Evolutionary conservation across 148 eudicot species (phyloP).

Genomic region (Cornus kousa): DNA sequence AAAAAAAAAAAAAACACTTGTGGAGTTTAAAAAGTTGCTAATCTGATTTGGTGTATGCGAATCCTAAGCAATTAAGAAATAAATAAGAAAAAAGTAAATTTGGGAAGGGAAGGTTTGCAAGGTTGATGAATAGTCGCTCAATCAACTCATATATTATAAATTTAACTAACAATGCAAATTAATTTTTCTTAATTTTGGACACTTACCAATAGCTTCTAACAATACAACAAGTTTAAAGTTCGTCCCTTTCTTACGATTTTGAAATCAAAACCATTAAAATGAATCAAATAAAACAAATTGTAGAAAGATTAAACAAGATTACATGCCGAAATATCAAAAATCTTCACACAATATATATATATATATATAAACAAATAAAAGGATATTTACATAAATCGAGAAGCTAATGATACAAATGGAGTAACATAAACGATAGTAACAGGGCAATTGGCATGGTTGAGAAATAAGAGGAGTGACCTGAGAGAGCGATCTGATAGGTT

Average conservation of each 20-base stretch:
- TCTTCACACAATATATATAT: no score
- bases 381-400: no score
- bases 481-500: conserved; percentile 89
- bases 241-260: background rate
- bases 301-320: no score
- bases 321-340: no score
- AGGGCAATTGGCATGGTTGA: background rate
- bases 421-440: no score
- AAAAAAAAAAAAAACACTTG: no score
- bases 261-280: background rate
- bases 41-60: background rate
- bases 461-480: conserved; percentile 32
- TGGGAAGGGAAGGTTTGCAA: background rate
- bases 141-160: no score
- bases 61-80: no score
- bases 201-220: background rate
- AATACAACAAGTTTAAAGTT: no score
- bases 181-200: background rate
- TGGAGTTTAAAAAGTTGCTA: background rate
- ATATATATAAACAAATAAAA: no score
- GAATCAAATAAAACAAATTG: background rate
- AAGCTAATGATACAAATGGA: background rate
- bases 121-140: background rate
- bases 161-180: background rate
- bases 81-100: no score